phyloP scores from a whole-genome alignment of 2,329 filamentous ascomycete genomes.

The Cadophora gregata region DNA sequence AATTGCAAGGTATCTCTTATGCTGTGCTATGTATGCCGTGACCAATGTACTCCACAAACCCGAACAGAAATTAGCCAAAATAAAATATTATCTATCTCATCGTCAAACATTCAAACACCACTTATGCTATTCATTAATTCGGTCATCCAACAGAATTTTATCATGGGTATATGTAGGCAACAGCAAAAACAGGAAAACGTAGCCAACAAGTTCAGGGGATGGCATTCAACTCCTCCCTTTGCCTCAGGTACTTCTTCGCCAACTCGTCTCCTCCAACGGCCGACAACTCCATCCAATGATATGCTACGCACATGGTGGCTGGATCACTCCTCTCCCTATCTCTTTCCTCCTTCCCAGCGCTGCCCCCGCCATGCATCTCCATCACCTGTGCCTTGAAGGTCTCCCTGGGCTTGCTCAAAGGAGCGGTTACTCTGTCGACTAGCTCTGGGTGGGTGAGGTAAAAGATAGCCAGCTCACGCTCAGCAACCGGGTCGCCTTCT shows the following conservation, averaged over 20 bases:
- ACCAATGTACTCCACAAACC: neutral
- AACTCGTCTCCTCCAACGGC: constrained; percentile 85
- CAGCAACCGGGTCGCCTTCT: constrained; percentile 86
- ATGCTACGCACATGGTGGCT: constrained; percentile 88
- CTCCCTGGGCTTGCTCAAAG: constrained; percentile 82
- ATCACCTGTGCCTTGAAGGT: constrained; percentile 91
- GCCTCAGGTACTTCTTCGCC: constrained; percentile 80
- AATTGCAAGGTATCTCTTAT: constrained; percentile 14
- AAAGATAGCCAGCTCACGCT: constrained; percentile 90
- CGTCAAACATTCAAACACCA: neutral
- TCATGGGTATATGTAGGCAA: constrained; percentile 16
- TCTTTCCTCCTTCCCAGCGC: constrained; percentile 51
- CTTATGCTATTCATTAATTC: neutral
- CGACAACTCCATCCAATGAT: constrained; percentile 96
- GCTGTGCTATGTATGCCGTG: neutral
- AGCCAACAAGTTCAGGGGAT: constrained; percentile 32
- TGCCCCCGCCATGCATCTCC: constrained; percentile 63
- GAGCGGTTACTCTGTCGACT: constrained; percentile 79
- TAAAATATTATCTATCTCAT: neutral
- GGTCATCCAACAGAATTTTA: neutral
- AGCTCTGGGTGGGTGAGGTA: constrained; percentile 92
- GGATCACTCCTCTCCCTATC: constrained; percentile 76
- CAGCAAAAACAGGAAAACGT: neutral
- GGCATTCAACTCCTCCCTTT: constrained; percentile 51
- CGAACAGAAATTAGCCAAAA: neutral